A percentile compares a stretch with the other conserved stretches of the same genome.
Conservation (phyloP, 2,329 filamentous ascomycete species). For the Cytospora piceae region DNA sequence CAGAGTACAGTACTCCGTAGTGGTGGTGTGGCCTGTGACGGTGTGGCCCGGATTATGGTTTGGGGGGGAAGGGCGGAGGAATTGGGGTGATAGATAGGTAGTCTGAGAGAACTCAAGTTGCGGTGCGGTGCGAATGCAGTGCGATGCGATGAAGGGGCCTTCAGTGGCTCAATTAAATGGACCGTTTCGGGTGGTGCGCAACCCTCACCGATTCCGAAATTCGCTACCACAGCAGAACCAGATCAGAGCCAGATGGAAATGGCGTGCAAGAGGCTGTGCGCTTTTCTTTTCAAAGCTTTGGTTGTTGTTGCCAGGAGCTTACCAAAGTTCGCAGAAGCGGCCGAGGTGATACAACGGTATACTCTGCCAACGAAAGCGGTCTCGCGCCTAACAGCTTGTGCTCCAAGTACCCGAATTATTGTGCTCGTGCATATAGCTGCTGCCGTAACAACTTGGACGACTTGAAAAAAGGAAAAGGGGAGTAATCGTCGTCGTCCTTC, state of each 20-base stretch:
- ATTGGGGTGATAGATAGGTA: slow-evolving; percentile 10
- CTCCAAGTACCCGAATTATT: slow-evolving; percentile 11
- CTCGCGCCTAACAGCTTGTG: slow-evolving; percentile 17
- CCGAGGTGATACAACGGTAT: slow-evolving; percentile 23
- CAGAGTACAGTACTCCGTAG: slow-evolving; percentile 3
- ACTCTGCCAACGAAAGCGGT: slow-evolving; percentile 19
- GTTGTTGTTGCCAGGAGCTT: slow-evolving; percentile 20
- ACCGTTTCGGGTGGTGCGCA: not conserved
- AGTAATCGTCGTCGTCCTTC: not conserved
- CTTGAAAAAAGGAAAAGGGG: not conserved
- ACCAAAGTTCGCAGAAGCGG: slow-evolving; percentile 19
- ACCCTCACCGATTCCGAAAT: not conserved
- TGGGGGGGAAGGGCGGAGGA: slow-evolving; percentile 1
- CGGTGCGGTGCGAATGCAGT: not conserved
- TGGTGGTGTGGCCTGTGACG: slow-evolving; percentile 17
- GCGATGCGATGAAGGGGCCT: slow-evolving; percentile 1
- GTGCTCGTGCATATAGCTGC: slow-evolving; percentile 14
- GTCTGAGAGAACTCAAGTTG: not conserved
- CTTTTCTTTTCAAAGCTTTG: slow-evolving; percentile 3
- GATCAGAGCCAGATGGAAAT: not conserved
- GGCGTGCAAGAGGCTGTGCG: slow-evolving; percentile 9
- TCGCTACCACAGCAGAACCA: not conserved
- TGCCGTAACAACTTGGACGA: slow-evolving; percentile 12
- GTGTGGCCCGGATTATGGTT: slow-evolving; percentile 20
- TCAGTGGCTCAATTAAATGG: slow-evolving; percentile 1